Base-by-base conservation (phyloP, 2,329 filamentous ascomycete genomes). In the Apiospora kogelbergensis region DNA sequence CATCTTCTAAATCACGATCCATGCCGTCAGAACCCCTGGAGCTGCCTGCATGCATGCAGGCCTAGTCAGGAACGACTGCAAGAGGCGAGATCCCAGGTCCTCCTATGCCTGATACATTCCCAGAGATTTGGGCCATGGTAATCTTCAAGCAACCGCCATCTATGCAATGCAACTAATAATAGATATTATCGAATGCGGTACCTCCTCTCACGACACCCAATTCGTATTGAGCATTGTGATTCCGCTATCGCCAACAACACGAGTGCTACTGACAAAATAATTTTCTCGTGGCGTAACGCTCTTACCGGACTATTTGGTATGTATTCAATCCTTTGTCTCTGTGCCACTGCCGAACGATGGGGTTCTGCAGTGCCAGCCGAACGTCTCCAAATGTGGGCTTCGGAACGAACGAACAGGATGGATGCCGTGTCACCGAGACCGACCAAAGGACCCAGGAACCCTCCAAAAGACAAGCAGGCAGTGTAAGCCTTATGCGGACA, bases 141-240 rank as follows among this genome's bases (percentile, higher is more conserved):
- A 60, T n/a, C 20, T 37, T 37, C 53, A 60, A 37, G 53, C 53
- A 60, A 22, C 30, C 53, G 37, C 53, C 53, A 37, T 60, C 30
- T 37, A 37, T n/a, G 53, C 33, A 10, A 60, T 60, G 53, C 53
- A 37, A 60, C 69, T 67, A 70, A 69, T 65, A 71, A 71, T 70
- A 71, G 70, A 46, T 44, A 53, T 45, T 68, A 66, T 66, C 53
- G 57, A 68, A 69, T 67, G 69, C 69, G 63, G 70, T 71, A 66
- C 68, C 70, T 67, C 70, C 30, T 67, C 42, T 42, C 63, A 68
- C 69, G 15, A 24, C 63, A 65, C 67, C 69, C 68, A 65, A 44
- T 60, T 30, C 53, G 53, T 60, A 60, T 60, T 60, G 17, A n/a
- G 30, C n/a, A 13, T 60, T 37, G 15, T 26, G 20, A 30, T 22